A percentile compares a stretch with the other conserved stretches of the same genome.
These are phyloP conservation scores for Vigna angularis DNA, from an alignment of 306 rosid species.

Conservation along the genomic window DNA sequence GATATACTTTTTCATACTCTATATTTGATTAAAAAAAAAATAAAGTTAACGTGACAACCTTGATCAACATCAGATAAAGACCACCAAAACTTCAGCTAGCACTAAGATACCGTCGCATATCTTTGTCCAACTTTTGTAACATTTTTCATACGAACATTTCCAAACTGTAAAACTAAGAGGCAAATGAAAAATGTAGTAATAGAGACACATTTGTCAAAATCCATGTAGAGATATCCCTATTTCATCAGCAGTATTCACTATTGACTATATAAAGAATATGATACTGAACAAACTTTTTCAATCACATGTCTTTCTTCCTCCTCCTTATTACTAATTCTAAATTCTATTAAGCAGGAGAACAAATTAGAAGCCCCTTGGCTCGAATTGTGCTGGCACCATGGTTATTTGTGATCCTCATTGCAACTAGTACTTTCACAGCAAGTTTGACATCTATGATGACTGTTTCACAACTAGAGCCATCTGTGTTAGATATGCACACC, in stretches of 20 bases:
- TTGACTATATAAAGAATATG: no score
- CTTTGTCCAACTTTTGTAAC: not conserved
- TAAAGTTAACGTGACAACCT: no score
- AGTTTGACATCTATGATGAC: slow-evolving; percentile 69
- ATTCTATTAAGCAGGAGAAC: slow-evolving; percentile 51
- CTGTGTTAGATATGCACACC: slow-evolving; percentile 55
- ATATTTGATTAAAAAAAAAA: no score
- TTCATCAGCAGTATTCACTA: not conserved
- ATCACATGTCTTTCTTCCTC: not conserved
- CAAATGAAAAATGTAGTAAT: not conserved
- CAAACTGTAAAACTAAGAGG: not conserved
- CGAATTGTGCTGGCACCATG: slow-evolving; percentile 66
- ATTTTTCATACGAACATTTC: not conserved
- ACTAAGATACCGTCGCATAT: not conserved
- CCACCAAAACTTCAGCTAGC: not conserved
- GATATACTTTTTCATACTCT: no score
- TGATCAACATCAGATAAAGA: not conserved
- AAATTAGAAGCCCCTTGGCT: slow-evolving; percentile 55
- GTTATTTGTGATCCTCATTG: slow-evolving; percentile 61
- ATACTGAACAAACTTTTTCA: not conserved
- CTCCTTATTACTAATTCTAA: slow-evolving; percentile 5
- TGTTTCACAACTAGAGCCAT: slow-evolving; percentile 54
- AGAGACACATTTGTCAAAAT: not conserved
- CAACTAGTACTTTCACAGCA: slow-evolving; percentile 61
- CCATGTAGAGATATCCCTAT: not conserved